Evolutionary conservation across 106 monocot species (phyloP).

Genomic region (Dendrobium huoshanense): DNA sequence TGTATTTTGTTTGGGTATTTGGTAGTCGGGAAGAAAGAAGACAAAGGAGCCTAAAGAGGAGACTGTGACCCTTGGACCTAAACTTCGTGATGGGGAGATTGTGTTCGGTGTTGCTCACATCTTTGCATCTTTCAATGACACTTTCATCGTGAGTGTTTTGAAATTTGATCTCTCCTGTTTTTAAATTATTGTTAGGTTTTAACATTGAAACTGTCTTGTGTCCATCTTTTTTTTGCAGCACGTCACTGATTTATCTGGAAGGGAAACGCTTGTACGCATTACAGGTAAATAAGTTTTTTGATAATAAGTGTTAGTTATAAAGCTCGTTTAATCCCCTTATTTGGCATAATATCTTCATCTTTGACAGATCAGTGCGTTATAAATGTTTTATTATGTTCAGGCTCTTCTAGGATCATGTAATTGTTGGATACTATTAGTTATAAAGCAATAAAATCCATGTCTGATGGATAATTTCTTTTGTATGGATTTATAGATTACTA

Average conservation of each 20-base stretch:
- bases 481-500: background rate
- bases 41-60: slow-evolving; percentile 89
- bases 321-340: background rate
- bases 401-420: background rate
- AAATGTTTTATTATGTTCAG: background rate
- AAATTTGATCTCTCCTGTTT: background rate
- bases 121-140: slow-evolving; percentile 92
- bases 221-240: slow-evolving; percentile 20
- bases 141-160: slow-evolving; percentile 65
- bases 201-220: background rate
- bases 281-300: slow-evolving; percentile 25
- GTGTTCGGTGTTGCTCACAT: slow-evolving; percentile 89
- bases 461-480: background rate
- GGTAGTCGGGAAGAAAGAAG: slow-evolving; percentile 73
- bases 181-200: background rate
- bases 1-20: background rate
- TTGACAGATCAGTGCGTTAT: background rate
- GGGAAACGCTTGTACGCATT: slow-evolving; percentile 48
- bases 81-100: slow-evolving; percentile 73
- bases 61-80: slow-evolving; percentile 77
- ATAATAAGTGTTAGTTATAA: background rate
- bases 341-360: background rate
- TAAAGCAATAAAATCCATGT: background rate
- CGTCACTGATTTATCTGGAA: slow-evolving; percentile 44
- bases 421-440: background rate